phyloP scores from a whole-genome alignment of 2,329 filamentous ascomycete species.

The Pyricularia grisea region DNA sequence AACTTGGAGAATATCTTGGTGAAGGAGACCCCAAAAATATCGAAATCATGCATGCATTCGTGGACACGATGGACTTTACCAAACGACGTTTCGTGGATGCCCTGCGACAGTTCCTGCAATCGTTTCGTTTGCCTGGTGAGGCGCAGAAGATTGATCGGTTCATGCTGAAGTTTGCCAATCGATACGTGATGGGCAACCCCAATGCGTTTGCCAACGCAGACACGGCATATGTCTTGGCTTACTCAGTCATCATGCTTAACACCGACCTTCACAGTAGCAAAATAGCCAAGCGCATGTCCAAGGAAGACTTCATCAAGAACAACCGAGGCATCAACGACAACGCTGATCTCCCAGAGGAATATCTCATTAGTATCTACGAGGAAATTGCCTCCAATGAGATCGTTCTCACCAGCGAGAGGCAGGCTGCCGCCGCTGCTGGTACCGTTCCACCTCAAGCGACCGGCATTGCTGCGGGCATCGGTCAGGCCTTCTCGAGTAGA shows the following conservation, averaged over 20 bases:
- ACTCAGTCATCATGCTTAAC: conserved; percentile 95
- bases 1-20: conserved; percentile 88
- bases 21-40: conserved; percentile 92
- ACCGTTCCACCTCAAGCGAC: conserved; percentile 47
- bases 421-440: conserved; percentile 75
- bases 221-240: conserved; percentile 90
- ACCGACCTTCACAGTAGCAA: conserved; percentile 91
- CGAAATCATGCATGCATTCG: conserved; percentile 96
- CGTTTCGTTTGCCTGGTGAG: conserved; percentile 89
- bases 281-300: conserved; percentile 78
- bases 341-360: conserved; percentile 85
- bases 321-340: conserved; percentile 98
- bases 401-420: conserved; percentile 84
- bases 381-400: conserved; percentile 91
- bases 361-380: conserved; percentile 80
- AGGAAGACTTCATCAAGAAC: conserved; percentile 98
- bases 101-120: conserved; percentile 82
- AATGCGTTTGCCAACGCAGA: conserved; percentile 98
- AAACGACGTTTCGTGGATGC: conserved; percentile 90
- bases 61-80: conserved; percentile 88
- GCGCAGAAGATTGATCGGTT: conserved; percentile 99
- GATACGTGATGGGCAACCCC: conserved; percentile 89
- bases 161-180: conserved; percentile 97
- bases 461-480: conserved; percentile 72
- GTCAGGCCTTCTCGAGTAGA: conserved; percentile 81